Base-by-base conservation (phyloP, 176 grass and related monocot genomes). In the Melocanna baccifera region DNA sequence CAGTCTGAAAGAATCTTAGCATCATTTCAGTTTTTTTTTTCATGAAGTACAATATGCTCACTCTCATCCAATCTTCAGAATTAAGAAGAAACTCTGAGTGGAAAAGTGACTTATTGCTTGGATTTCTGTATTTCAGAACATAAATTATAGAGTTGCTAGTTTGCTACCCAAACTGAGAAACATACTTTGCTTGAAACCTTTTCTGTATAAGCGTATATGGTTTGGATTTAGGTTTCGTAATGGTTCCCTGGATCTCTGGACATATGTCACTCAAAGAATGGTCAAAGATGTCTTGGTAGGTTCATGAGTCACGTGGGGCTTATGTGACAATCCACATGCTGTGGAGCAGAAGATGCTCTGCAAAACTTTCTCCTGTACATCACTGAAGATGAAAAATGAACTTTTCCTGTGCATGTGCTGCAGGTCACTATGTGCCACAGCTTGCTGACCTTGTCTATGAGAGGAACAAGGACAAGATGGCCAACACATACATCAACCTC, bases 371-470 rank as follows among this genome's bases (percentile, higher is more conserved):
- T 12, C 75, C 4, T 82, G 20, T 61, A 50, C 51, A 18, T 69
- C 71, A 82, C 8, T 61, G 30, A 82, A 76, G 41, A 62, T 40
- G 37, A 82, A 69, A 39, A 25, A 3, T 71, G 19, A 70, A 70
- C 11, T 78, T 86, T 81, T 56, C 20, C 45, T 22, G 48, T 78
- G 42, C 19, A 51, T 84, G 67, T 85, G 46, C 13, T 88, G 53
- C 80, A 97, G 92, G 94, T 79, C 94, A 97, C 42, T 97, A 97
- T 87, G 94, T 97, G 15, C 94, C 94, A 46, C 94, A 94, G 50
- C 85, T 97, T 84, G 94, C 90, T 80, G 87, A 92, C 45, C 88
- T 92, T 73, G 83, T 97, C 53, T 82, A 90, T 72, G 88, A 92
- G 23, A 82, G 80, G 56, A 94, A 85, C 89, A 94, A 77, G 39